Evolutionary conservation across 805 yeast species (phyloP).

Genomic region (Saccharomycopsis sp.): DNA sequence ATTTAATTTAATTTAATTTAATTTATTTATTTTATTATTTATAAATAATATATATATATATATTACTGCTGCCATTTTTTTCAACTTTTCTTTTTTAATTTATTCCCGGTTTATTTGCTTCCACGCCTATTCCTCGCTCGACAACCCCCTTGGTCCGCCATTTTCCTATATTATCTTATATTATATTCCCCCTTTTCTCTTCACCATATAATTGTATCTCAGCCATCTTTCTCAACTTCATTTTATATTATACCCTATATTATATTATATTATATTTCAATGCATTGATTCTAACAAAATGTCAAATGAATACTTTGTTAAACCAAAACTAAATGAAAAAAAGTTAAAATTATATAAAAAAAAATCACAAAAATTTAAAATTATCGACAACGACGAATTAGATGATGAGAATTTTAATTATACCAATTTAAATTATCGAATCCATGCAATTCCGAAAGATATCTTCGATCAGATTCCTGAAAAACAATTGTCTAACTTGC

Average conservation of each 20-base stretch:
- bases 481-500: constrained; percentile 9
- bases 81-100: too few relatives aligned
- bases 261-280: too few relatives aligned
- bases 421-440: constrained; percentile 13
- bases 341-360: constrained; percentile 13
- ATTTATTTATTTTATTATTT: too few relatives aligned
- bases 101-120: too few relatives aligned
- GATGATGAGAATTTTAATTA: constrained; percentile 15
- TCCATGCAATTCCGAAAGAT: constrained; percentile 12
- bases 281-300: neutral
- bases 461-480: constrained; percentile 7
- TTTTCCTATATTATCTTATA: neutral
- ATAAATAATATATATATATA: too few relatives aligned
- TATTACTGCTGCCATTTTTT: too few relatives aligned
- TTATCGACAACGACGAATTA: constrained; percentile 11
- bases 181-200: neutral
- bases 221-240: too few relatives aligned
- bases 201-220: neutral
- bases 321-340: constrained; percentile 18
- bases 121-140: too few relatives aligned
- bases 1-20: too few relatives aligned
- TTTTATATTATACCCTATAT: too few relatives aligned
- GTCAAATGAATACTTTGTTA: constrained; percentile 13
- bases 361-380: neutral
- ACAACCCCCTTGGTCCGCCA: neutral